These are phyloP conservation scores for Metarhizium album DNA, from an alignment of 2,329 filamentous ascomycete genomes.

Conservation along the genomic window DNA sequence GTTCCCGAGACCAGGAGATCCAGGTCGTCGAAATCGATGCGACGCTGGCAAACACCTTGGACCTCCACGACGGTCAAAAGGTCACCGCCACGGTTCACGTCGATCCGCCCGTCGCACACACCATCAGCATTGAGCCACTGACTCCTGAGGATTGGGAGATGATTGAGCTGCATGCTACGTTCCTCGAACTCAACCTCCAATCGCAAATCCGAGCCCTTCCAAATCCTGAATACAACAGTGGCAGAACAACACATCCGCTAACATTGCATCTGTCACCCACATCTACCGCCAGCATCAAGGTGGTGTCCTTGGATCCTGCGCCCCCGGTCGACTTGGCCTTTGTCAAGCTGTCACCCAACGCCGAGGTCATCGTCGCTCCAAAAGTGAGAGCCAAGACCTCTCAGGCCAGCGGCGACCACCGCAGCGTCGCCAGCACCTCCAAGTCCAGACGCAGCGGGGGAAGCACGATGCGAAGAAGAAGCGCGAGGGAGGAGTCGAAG, in stretches of 20 bases:
- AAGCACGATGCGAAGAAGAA: conserved; percentile 54
- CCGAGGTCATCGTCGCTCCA: conserved; percentile 93
- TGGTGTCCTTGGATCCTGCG: conserved; percentile 72
- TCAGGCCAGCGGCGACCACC: conserved; percentile 58
- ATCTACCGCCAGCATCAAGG: conserved; percentile 82
- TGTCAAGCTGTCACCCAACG: conserved; percentile 85
- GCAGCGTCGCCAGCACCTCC: conserved; percentile 70
- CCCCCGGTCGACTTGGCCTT: conserved; percentile 61
- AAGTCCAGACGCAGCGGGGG: conserved; percentile 69
- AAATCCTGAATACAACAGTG: conserved; percentile 59
- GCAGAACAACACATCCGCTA: conserved; percentile 57
- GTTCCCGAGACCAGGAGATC: conserved; percentile 63
- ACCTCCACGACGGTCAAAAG: conserved; percentile 72
- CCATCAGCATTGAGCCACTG: conserved; percentile 90
- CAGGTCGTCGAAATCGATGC: conserved; percentile 78
- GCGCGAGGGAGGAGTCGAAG: conserved; percentile 51
- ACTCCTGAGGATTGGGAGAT: conserved; percentile 98
- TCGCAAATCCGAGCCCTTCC: conserved; percentile 88
- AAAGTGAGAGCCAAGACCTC: conserved; percentile 69
- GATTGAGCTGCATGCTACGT: conserved; percentile 92
- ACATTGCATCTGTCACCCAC: conserved; percentile 91
- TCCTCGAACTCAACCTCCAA: conserved; percentile 86
- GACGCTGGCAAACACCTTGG: conserved; percentile 67
- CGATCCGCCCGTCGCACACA: conserved; percentile 84
- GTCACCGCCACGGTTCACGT: conserved; percentile 64